Percentiles rank a stretch among this genome's conserved stretches.
Conservation (phyloP, 2,329 filamentous ascomycete species). For the Aspergillus persii region DNA sequence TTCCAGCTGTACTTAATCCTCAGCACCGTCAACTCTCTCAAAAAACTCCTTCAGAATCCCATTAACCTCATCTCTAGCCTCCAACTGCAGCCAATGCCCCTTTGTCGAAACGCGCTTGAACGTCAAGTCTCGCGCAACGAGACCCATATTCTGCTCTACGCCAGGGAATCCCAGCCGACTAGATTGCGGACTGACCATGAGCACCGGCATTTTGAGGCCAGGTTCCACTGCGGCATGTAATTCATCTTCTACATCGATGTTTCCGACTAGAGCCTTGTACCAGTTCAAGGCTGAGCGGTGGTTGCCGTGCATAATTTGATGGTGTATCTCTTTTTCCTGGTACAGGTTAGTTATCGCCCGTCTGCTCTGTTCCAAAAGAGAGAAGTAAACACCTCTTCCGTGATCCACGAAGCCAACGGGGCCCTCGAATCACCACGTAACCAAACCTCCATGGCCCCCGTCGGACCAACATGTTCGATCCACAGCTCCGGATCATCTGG, state of each 20-base stretch:
- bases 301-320: constrained; percentile 18
- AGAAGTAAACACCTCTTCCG: constrained; percentile 10
- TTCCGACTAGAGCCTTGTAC: constrained; percentile 21
- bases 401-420: constrained; percentile 18
- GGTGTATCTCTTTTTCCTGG: constrained; percentile 19
- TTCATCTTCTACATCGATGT: constrained; percentile 24
- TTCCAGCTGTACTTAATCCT: background rate
- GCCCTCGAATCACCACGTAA: constrained; percentile 16
- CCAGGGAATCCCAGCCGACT: constrained; percentile 12
- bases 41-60: constrained; percentile 17
- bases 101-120: constrained; percentile 15
- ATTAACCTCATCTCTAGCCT: constrained; percentile 25
- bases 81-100: constrained; percentile 28
- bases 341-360: background rate
- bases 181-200: constrained; percentile 17
- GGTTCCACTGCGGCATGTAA: constrained; percentile 10
- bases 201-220: constrained; percentile 18
- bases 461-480: constrained; percentile 20
- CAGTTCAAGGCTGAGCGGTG: constrained; percentile 23
- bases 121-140: constrained; percentile 15
- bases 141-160: constrained; percentile 13
- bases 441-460: constrained; percentile 22
- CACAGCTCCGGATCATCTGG: constrained; percentile 18
- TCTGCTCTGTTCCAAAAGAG: background rate
- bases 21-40: background rate